phyloP scores from a whole-genome alignment of 2,329 filamentous ascomycete species.

The Emmonsia crescens region DNA sequence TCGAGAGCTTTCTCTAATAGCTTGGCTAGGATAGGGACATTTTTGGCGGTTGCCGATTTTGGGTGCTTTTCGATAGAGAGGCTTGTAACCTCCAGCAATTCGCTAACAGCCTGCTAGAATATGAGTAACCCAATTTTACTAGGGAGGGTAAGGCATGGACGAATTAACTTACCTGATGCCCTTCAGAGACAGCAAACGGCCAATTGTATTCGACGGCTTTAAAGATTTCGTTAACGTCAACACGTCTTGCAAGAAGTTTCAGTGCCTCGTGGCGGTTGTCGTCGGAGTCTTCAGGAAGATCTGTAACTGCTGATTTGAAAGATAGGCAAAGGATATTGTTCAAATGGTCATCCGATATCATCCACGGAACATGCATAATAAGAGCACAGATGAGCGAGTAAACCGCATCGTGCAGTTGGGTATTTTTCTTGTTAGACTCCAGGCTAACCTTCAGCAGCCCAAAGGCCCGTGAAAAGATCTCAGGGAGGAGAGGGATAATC shows the following conservation, averaged over 20 bases:
- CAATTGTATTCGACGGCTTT: constrained; percentile 63
- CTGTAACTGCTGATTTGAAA: constrained; percentile 56
- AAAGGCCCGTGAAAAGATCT: constrained; percentile 61
- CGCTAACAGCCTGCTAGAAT: constrained; percentile 47
- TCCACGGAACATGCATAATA: constrained; percentile 75
- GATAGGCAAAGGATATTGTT: constrained; percentile 62
- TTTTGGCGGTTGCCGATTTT: constrained; percentile 69
- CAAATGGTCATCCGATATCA: constrained; percentile 67
- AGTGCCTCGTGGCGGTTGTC: constrained; percentile 59
- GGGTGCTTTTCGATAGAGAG: constrained; percentile 63
- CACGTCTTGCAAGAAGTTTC: constrained; percentile 61
- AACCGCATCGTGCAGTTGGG: constrained; percentile 66
- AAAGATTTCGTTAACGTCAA: constrained; percentile 68
- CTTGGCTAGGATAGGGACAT: constrained; percentile 56
- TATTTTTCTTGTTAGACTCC: constrained; percentile 41
- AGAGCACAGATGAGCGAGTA: constrained; percentile 71
- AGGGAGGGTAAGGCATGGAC: not conserved
- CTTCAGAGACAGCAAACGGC: constrained; percentile 50
- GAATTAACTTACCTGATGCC: constrained; percentile 47
- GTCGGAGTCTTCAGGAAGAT: constrained; percentile 51
- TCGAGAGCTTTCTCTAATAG: constrained; percentile 46
- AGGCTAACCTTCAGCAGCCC: constrained; percentile 58
- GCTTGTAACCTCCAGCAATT: constrained; percentile 60
- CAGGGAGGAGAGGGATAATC: constrained; percentile 71
- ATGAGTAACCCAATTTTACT: not conserved